These are phyloP conservation scores for Leptoxyphium fumago DNA, from an alignment of 2,329 filamentous ascomycete species.

Conservation along the genomic window DNA sequence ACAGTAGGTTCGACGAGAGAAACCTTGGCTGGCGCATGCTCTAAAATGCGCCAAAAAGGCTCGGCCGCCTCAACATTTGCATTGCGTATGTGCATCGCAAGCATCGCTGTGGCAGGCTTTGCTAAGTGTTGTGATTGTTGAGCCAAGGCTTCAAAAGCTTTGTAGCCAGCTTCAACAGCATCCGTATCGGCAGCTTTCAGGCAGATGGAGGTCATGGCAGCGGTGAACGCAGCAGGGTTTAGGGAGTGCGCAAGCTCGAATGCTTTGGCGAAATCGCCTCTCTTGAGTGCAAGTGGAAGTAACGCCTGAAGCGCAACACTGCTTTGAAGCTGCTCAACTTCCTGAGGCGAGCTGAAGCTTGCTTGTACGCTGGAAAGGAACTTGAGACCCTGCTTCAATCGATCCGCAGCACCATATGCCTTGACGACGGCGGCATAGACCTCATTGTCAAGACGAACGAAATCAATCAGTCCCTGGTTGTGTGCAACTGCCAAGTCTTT, in stretches of 20 bases:
- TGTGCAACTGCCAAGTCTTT: constrained; percentile 73
- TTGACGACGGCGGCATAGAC: constrained; percentile 88
- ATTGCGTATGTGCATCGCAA: constrained; percentile 72
- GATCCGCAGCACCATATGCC: constrained; percentile 71
- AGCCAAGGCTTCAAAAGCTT: constrained; percentile 36
- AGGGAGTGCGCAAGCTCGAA: constrained; percentile 54
- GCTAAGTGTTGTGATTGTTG: constrained; percentile 33
- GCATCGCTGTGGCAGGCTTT: constrained; percentile 58
- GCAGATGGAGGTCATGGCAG: constrained; percentile 59
- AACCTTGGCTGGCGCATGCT: constrained; percentile 44
- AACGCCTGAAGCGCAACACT: constrained; percentile 60
- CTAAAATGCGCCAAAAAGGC: constrained; percentile 65
- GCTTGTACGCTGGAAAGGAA: constrained; percentile 71
- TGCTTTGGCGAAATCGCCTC: constrained; percentile 57
- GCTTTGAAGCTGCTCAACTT: constrained; percentile 43
- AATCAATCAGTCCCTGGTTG: constrained; percentile 55
- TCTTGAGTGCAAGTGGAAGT: constrained; percentile 60
- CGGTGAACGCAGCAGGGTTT: constrained; percentile 41
- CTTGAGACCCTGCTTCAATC: constrained; percentile 64
- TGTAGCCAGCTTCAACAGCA: constrained; percentile 50
- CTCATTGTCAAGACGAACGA: constrained; percentile 61
- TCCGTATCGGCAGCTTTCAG: constrained; percentile 67
- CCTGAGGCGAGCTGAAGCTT: constrained; percentile 31
- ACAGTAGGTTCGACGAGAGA: constrained; percentile 73
- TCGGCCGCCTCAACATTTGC: constrained; percentile 66